A percentile compares a stretch with the other conserved stretches of the same genome.
Evolutionary conservation across 768 basidiomycete species (phyloP).

Genomic region (Naganishia vaughanmartiniae): DNA sequence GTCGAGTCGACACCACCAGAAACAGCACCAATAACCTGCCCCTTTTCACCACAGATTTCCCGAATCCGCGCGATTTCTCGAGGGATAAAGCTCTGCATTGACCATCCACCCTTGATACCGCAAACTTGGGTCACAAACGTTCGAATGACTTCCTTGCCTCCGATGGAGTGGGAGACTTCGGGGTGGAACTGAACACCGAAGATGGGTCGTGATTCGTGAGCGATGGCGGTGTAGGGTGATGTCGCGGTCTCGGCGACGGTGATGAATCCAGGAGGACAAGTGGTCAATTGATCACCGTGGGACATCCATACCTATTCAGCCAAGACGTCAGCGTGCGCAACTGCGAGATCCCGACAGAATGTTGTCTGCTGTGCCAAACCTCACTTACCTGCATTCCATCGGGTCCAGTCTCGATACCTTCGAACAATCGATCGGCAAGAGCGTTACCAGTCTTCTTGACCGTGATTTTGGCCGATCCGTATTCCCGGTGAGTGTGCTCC

Average conservation of each 20-base stretch:
- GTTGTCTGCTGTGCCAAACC: not conserved
- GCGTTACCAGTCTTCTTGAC: constrained; percentile 63
- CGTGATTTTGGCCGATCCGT: constrained; percentile 81
- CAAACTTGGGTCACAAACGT: constrained; percentile 83
- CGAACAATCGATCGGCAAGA: constrained; percentile 72
- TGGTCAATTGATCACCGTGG: constrained; percentile 88
- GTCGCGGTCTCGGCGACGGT: constrained; percentile 80
- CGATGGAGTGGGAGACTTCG: constrained; percentile 90
- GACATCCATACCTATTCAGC: constrained; percentile 93
- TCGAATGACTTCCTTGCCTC: constrained; percentile 83
- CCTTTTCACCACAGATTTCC: constrained; percentile 87
- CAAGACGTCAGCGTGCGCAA: not conserved
- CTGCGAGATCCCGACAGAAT: not conserved
- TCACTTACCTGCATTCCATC: constrained; percentile 77
- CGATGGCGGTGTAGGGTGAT: constrained; percentile 89
- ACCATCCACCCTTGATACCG: constrained; percentile 78
- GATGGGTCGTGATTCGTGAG: constrained; percentile 80
- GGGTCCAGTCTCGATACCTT: constrained; percentile 61
- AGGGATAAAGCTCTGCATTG: constrained; percentile 97
- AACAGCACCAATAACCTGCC: constrained; percentile 96
- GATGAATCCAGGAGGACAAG: constrained; percentile 76
- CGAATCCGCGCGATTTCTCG: constrained; percentile 92
- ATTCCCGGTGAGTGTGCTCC: constrained; percentile 87
- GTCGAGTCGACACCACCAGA: constrained; percentile 97
- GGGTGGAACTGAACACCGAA: constrained; percentile 99